Conservation (phyloP, 192 early-diverging fungal genomes). For the Dimargaris xerosporica region DNA sequence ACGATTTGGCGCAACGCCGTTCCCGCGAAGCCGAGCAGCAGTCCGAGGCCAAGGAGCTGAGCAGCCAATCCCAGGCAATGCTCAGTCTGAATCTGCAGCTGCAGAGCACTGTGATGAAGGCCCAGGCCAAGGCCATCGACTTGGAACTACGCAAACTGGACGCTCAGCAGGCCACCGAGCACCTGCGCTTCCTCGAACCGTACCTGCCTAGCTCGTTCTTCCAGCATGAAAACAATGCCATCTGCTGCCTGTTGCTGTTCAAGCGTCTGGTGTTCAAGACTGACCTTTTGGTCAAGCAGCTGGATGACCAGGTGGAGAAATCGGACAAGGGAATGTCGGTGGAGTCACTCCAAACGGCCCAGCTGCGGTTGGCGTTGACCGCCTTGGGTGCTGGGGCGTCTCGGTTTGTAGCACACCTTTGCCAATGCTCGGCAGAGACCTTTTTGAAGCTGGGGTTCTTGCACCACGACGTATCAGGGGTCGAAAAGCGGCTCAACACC, state of each 20-base stretch:
- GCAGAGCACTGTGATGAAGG: constrained; percentile 62
- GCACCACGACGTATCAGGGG: constrained; percentile 59
- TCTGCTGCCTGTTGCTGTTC: constrained; percentile 58
- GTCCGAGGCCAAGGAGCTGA: constrained; percentile 33
- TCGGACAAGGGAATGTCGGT: constrained; percentile 29
- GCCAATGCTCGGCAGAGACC: constrained; percentile 44
- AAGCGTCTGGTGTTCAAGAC: constrained; percentile 72
- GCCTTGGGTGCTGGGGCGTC: constrained; percentile 48
- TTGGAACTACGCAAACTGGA: constrained; percentile 79
- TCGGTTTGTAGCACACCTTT: constrained; percentile 51
- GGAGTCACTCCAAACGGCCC: constrained; percentile 31
- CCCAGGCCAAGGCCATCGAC: constrained; percentile 80
- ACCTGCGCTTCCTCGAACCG: constrained; percentile 36
- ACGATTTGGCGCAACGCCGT: constrained; percentile 56
- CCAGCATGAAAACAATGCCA: constrained; percentile 58
- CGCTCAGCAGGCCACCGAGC: constrained; percentile 63
- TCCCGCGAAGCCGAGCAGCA: constrained; percentile 44
- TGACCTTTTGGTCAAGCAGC: constrained; percentile 53
- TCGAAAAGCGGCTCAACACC: constrained; percentile 59
- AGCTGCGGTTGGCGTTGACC: constrained; percentile 19
- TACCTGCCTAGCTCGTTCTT: constrained; percentile 81
- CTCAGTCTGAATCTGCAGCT: constrained; percentile 64
- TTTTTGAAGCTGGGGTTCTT: constrained; percentile 59
- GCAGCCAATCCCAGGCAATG: constrained; percentile 66
- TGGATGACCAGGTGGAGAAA: constrained; percentile 49